These are phyloP conservation scores for Pseudonectria buxi DNA, from an alignment of 2,329 filamentous ascomycete species.

Conservation along the genomic window DNA sequence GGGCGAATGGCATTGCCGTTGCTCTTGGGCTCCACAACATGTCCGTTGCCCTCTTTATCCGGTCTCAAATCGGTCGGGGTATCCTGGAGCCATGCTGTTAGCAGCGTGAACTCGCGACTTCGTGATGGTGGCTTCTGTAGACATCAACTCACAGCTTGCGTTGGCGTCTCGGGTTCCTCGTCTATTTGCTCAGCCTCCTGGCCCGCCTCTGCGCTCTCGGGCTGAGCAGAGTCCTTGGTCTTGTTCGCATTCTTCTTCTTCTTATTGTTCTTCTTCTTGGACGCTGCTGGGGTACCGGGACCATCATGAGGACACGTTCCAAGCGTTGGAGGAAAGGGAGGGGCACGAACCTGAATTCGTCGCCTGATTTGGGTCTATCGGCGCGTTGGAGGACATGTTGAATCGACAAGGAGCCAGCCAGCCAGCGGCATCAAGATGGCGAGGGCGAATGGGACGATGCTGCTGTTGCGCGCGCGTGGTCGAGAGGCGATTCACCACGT, in stretches of 20 bases:
- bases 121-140: too few relatives aligned
- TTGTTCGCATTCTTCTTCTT: conserved; percentile 53
- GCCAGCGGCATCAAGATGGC: conserved; percentile 16
- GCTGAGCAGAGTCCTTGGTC: conserved; percentile 33
- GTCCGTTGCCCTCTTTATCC: conserved; percentile 32
- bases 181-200: conserved; percentile 34
- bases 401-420: conserved; percentile 13
- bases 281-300: conserved; percentile 26
- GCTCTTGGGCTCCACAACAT: conserved; percentile 28
- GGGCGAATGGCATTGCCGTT: conserved; percentile 30
- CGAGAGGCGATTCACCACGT: conserved; percentile 15
- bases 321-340: conserved; percentile 17
- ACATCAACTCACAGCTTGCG: conserved; percentile 23
- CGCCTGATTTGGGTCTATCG: conserved; percentile 29
- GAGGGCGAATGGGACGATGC: conserved; percentile 10
- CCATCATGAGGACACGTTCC: conserved; percentile 26
- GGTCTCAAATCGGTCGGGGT: conserved; percentile 17
- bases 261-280: conserved; percentile 52
- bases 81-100: conserved; percentile 18
- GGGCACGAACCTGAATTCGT: conserved; percentile 30
- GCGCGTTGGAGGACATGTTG: conserved; percentile 35
- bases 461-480: conserved; percentile 12
- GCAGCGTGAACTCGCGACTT: too few relatives aligned
- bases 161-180: conserved; percentile 37
- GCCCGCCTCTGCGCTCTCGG: conserved; percentile 26